Conservation (phyloP, 306 rosid genomes). For the Sicyos baderoa region DNA sequence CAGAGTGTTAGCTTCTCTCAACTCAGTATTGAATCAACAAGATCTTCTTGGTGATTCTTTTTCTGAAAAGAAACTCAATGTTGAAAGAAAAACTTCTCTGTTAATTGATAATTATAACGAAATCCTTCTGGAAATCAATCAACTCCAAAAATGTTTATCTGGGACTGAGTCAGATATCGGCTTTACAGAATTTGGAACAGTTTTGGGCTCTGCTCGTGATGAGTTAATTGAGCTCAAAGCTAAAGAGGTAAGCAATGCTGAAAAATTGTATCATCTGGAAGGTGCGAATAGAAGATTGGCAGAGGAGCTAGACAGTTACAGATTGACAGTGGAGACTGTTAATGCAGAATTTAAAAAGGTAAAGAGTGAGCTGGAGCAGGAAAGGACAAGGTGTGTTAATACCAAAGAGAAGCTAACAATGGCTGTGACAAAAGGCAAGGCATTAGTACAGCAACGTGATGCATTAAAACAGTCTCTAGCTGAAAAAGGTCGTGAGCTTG, state of each 20-base stretch:
- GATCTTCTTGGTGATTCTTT: constrained; percentile 40
- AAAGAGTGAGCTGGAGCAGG: constrained; percentile 70
- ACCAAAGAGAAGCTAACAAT: constrained; percentile 83
- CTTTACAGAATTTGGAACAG: constrained; percentile 35
- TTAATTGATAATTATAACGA: constrained; percentile 47
- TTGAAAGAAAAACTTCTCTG: constrained; percentile 46
- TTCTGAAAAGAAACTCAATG: constrained; percentile 39
- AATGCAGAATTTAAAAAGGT: constrained; percentile 48
- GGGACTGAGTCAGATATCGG: constrained; percentile 36
- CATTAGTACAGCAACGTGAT: constrained; percentile 88
- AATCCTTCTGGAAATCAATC: constrained; percentile 54
- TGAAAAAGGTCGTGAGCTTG: constrained; percentile 58
- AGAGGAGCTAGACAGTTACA: constrained; percentile 55
- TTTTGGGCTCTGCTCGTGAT: constrained; percentile 42
- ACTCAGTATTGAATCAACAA: constrained; percentile 40
- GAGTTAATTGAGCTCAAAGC: constrained; percentile 56
- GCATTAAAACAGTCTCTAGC: constrained; percentile 57
- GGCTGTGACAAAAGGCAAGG: constrained; percentile 97
- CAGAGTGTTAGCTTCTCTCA: constrained; percentile 47
- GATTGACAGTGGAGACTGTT: constrained; percentile 34
- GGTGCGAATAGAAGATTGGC: constrained; percentile 50
- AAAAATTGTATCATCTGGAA: constrained; percentile 47
- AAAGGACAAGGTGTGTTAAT: constrained; percentile 52
- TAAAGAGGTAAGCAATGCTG: constrained; percentile 46
- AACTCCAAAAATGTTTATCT: constrained; percentile 43